These are phyloP conservation scores for Coniochaeta sp. DNA, from an alignment of 2,329 filamentous ascomycete species.

Conservation along the genomic window DNA sequence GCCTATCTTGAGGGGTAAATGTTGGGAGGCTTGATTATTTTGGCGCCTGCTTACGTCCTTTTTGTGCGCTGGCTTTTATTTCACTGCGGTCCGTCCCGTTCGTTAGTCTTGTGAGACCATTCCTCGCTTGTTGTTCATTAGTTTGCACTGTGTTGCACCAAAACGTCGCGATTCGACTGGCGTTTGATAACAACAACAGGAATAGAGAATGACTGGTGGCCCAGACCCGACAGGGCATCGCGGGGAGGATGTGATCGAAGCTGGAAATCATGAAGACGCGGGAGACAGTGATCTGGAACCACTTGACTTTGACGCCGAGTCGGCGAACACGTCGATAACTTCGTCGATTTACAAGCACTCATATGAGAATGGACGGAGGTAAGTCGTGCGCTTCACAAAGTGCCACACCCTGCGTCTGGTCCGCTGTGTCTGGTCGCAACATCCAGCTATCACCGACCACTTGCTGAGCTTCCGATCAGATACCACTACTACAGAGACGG, in stretches of 20 bases:
- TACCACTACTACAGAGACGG: constrained; percentile 34
- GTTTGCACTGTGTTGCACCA: not conserved
- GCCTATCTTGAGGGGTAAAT: not conserved
- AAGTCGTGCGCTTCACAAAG: not conserved
- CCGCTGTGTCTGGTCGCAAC: not conserved
- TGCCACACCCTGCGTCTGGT: not conserved
- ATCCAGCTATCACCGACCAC: not conserved
- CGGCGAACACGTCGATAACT: not conserved
- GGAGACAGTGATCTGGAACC: not conserved
- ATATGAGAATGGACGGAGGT: not conserved
- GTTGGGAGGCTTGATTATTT: not conserved
- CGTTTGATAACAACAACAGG: not conserved
- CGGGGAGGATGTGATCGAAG: not conserved
- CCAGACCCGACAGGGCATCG: not conserved
- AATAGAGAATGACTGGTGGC: not conserved
- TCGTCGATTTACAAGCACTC: not conserved
- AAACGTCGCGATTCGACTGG: not conserved
- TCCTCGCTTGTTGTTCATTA: not conserved
- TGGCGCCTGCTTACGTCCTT: not conserved
- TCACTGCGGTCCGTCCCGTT: not conserved
- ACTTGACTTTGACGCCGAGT: not conserved
- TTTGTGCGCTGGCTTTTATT: not conserved
- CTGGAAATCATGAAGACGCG: not conserved
- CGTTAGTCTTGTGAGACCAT: not conserved
- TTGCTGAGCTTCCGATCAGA: not conserved